phyloP scores from a whole-genome alignment of 1,139 yeast genomes.

The Meyerozyma athensensis region DNA sequence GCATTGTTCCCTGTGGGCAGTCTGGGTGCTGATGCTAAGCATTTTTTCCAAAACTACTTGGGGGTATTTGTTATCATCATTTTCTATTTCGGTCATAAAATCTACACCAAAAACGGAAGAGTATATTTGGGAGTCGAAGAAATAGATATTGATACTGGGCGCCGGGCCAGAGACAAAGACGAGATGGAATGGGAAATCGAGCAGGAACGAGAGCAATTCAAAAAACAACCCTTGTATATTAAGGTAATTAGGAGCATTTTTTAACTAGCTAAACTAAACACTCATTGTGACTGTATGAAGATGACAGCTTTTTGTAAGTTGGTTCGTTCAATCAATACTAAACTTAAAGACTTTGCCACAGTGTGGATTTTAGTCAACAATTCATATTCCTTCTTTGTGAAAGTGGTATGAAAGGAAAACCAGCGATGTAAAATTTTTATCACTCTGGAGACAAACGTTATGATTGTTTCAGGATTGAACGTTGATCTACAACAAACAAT shows the following conservation, averaged over 20 bases:
- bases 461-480: neutral
- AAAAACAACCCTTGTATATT: slow-evolving; percentile 8
- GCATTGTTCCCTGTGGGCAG: slow-evolving; percentile 33
- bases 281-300: neutral
- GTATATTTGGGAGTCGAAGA: slow-evolving; percentile 21
- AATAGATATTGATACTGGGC: slow-evolving; percentile 33
- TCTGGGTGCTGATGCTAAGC: slow-evolving; percentile 24
- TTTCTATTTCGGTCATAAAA: slow-evolving; percentile 31
- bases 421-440: neutral
- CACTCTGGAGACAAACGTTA: neutral
- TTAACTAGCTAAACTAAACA: neutral
- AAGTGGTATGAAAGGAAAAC: neutral
- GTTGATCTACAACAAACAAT: neutral
- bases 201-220: slow-evolving; percentile 14
- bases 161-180: slow-evolving; percentile 26
- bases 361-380: neutral
- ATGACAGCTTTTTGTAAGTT: neutral
- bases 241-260: neutral
- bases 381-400: neutral
- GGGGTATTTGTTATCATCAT: slow-evolving; percentile 30
- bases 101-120: slow-evolving; percentile 31
- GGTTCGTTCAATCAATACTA: neutral
- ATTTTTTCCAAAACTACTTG: slow-evolving; percentile 35
- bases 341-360: neutral
- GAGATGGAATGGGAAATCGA: slow-evolving; percentile 20